These are phyloP conservation scores for Pontederia crassipes DNA, from an alignment of 176 grass and related monocot genomes.

Conservation along the genomic window DNA sequence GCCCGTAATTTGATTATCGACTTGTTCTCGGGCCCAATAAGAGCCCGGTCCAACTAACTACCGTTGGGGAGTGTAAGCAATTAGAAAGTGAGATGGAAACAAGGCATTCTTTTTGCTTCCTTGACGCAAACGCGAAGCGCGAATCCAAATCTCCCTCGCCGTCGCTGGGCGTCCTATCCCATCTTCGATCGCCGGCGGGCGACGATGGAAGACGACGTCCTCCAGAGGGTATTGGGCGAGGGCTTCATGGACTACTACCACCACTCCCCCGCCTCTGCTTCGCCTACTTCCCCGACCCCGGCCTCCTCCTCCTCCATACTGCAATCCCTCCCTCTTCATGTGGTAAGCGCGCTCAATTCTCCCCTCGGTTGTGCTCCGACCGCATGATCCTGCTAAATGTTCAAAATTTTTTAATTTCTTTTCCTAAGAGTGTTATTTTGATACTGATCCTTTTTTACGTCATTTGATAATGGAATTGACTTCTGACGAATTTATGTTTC, in stretches of 20 bases:
- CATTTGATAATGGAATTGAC: too few species aligned
- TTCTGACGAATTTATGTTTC: too few species aligned
- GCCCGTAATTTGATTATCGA: too few species aligned
- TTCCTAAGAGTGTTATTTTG: too few species aligned
- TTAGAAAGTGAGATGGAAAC: not conserved
- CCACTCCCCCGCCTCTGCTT: constrained; percentile 25
- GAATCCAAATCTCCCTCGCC: not conserved
- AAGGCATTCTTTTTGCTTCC: not conserved
- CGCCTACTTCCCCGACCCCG: constrained; percentile 26
- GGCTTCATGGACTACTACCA: constrained; percentile 26
- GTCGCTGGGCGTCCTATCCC: not conserved
- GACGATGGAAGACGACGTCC: constrained; percentile 30
- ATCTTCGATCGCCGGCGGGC: not conserved
- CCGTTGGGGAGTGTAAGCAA: not conserved
- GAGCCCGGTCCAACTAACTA: too few species aligned
- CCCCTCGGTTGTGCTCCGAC: not conserved
- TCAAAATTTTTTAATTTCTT: too few species aligned
- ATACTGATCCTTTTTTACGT: too few species aligned
- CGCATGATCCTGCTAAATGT: not conserved
- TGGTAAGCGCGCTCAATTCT: constrained; percentile 39
- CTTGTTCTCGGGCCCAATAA: not conserved
- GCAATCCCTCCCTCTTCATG: constrained; percentile 84
- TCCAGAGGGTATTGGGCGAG: constrained; percentile 28
- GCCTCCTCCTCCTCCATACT: constrained; percentile 73
- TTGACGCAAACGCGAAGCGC: not conserved